Percentiles rank a stretch among this genome's conserved stretches.
phyloP scores from a whole-genome alignment of 495 filamentous ascomycete species.

The Hypoxylon rickii region DNA sequence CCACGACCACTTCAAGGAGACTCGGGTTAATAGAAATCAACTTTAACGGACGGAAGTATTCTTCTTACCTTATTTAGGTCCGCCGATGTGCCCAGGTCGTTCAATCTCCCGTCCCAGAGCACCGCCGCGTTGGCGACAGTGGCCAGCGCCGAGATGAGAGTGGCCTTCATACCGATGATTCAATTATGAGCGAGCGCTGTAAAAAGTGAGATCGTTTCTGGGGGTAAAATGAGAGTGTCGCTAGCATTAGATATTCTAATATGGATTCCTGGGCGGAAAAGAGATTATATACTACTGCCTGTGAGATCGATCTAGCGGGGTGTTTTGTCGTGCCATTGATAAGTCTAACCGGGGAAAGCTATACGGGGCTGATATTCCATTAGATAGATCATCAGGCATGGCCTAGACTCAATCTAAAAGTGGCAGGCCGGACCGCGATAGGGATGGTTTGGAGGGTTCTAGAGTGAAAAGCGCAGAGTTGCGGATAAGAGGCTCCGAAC shows the following conservation, averaged over 20 bases:
- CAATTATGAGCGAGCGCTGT: neutral
- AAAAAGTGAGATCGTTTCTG: neutral
- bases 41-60: too few relatives aligned
- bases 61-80: conserved; percentile 60
- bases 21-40: too few relatives aligned
- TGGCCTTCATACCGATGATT: conserved; percentile 33
- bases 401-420: conserved; percentile 27
- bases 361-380: conserved; percentile 8
- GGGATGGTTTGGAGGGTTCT: neutral
- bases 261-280: neutral
- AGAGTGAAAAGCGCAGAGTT: conserved; percentile 14
- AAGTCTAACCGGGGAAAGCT: conserved; percentile 8
- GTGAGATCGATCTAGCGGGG: neutral
- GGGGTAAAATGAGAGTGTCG: neutral
- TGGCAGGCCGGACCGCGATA: conserved; percentile 30
- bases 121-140: conserved; percentile 43
- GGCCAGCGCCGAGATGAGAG: conserved; percentile 23
- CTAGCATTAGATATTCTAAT: neutral
- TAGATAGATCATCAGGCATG: conserved; percentile 9
- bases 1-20: conserved; percentile 73
- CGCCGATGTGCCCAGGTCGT: conserved; percentile 53
- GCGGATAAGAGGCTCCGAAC: conserved; percentile 34
- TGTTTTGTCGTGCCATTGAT: conserved; percentile 6
- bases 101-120: conserved; percentile 67
- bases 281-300: conserved; percentile 16